Evolutionary conservation across 768 basidiomycete genomes (phyloP).

Genomic region (Polyporus arcularius): DNA sequence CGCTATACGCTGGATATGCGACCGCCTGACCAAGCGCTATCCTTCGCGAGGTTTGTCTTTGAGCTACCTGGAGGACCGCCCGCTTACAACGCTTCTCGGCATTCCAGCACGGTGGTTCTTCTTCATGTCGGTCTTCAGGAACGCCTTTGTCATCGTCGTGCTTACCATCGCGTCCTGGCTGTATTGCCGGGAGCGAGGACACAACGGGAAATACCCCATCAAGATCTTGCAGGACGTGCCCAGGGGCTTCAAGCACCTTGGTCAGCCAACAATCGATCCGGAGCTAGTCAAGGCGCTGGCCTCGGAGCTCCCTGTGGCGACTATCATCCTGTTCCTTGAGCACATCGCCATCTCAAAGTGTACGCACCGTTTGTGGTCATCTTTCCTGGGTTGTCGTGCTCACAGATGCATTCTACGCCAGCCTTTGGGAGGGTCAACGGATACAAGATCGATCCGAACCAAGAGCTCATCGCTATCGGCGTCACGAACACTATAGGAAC

Average conservation of each 20-base stretch:
- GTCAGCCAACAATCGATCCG: conserved; percentile 44
- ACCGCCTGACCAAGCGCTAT: conserved; percentile 33
- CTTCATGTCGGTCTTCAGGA: conserved; percentile 73
- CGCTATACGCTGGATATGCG: conserved; percentile 60
- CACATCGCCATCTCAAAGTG: conserved; percentile 95
- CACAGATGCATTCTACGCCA: conserved; percentile 28
- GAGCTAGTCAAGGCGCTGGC: conserved; percentile 65
- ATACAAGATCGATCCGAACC: conserved; percentile 91
- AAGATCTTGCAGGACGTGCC: conserved; percentile 83
- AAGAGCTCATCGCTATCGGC: conserved; percentile 94
- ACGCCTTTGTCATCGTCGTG: conserved; percentile 84
- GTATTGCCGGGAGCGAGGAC: conserved; percentile 64
- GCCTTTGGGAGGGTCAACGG: conserved; percentile 92
- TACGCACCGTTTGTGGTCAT: conserved; percentile 36
- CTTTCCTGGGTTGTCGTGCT: background rate
- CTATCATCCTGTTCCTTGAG: conserved; percentile 86
- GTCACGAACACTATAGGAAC: conserved; percentile 93
- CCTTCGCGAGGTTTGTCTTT: conserved; percentile 6
- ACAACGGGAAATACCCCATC: conserved; percentile 73
- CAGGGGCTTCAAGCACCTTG: conserved; percentile 68
- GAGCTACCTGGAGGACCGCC: conserved; percentile 1
- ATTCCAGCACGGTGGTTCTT: conserved; percentile 66
- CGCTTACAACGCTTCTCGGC: background rate
- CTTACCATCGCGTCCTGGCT: conserved; percentile 87
- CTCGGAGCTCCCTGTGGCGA: conserved; percentile 75